phyloP scores from a whole-genome alignment of 2,329 filamentous ascomycete genomes.

The Exophiala alcalophila region DNA sequence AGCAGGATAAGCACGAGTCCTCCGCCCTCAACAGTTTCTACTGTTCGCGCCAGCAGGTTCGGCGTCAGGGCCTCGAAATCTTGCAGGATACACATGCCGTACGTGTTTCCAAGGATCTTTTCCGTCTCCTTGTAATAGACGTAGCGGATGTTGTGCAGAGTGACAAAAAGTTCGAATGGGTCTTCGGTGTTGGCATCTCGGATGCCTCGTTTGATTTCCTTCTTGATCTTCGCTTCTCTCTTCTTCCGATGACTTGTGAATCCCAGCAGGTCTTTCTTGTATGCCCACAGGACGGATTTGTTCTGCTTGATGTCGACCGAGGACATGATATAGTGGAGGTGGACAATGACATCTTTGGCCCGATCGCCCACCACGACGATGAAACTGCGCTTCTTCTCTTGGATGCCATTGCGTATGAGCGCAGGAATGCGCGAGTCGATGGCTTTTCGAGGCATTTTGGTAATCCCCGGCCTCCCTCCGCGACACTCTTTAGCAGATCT shows the following conservation, averaged over 20 bases:
- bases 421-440: conserved; percentile 88
- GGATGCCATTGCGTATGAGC: conserved; percentile 85
- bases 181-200: conserved; percentile 90
- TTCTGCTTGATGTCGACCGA: conserved; percentile 87
- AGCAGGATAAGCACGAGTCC: conserved; percentile 85
- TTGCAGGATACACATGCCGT: conserved; percentile 96
- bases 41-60: conserved; percentile 89
- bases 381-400: conserved; percentile 96
- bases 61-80: conserved; percentile 97
- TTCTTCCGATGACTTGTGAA: conserved; percentile 98
- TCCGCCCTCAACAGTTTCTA: conserved; percentile 96
- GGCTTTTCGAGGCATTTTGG: conserved; percentile 45
- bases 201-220: conserved; percentile 92
- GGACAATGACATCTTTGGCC: conserved; percentile 93
- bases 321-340: conserved; percentile 90
- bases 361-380: conserved; percentile 94
- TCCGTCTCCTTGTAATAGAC: conserved; percentile 99
- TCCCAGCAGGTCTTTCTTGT: conserved; percentile 94
- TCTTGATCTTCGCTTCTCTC: conserved; percentile 97
- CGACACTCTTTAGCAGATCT: too few species aligned
- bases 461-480: conserved; percentile 22
- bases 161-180: conserved; percentile 95
- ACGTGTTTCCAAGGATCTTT: conserved; percentile 96
- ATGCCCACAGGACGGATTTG: conserved; percentile 96
- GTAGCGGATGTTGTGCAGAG: conserved; percentile 95